Evolutionary conservation across 2,329 filamentous ascomycete genomes (phyloP).

Genomic region (Aspergillus aculeatus): DNA sequence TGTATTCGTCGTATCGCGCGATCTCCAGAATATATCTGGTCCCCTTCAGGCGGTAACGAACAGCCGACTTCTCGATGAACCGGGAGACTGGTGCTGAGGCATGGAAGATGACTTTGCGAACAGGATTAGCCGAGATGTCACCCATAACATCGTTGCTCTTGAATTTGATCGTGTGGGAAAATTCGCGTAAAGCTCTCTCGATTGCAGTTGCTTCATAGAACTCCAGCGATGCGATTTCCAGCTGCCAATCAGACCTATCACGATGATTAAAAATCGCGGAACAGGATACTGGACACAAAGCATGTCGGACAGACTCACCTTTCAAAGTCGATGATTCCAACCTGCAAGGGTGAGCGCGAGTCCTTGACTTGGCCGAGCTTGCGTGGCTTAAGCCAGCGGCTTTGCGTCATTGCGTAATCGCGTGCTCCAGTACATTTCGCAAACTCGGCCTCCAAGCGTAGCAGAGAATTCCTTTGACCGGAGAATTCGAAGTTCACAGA

Average conservation of each 20-base stretch:
- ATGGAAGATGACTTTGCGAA: conserved; percentile 33
- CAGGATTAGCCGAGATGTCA: conserved; percentile 25
- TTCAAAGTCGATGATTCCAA: conserved; percentile 39
- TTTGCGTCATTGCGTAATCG: conserved; percentile 35
- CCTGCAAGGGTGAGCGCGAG: conserved; percentile 32
- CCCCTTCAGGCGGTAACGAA: conserved; percentile 40
- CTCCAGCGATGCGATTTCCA: conserved; percentile 42
- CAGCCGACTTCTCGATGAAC: conserved; percentile 40
- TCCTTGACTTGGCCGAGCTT: conserved; percentile 20
- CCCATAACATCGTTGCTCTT: conserved; percentile 16
- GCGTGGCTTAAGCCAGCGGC: conserved; percentile 37
- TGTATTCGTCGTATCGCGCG: conserved; percentile 43
- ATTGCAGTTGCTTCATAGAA: conserved; percentile 33
- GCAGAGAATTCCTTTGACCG: conserved; percentile 25
- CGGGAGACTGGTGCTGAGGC: conserved; percentile 26
- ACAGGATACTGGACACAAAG: not conserved
- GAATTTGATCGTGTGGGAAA: conserved; percentile 32
- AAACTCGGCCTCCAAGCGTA: conserved; percentile 42
- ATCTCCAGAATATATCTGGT: conserved; percentile 46
- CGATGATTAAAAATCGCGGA: not conserved
- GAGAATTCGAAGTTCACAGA: conserved; percentile 45
- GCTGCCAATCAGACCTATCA: conserved; percentile 41
- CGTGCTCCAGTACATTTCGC: conserved; percentile 26
- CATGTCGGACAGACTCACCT: conserved; percentile 24
- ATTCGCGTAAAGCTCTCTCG: conserved; percentile 26